Percentiles rank a stretch among this genome's conserved stretches.
Conservation (phyloP, 2,329 filamentous ascomycete species). For the Ceratocystis variospora region DNA sequence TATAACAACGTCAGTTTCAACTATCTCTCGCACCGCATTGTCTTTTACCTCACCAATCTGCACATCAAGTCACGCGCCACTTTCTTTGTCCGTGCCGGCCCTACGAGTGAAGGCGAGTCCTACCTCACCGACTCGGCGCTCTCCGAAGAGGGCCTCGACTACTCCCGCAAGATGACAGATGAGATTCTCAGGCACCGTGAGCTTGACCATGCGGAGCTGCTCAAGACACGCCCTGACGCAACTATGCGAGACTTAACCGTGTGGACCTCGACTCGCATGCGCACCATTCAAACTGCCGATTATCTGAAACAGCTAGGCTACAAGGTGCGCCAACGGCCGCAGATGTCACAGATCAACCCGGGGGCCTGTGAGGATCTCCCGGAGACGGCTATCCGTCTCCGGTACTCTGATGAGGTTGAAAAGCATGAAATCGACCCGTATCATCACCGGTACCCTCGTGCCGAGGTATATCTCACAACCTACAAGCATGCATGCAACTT, state of each 20-base stretch:
- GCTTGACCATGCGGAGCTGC: conserved; percentile 57
- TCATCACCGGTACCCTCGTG: conserved; percentile 87
- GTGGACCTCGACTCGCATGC: conserved; percentile 85
- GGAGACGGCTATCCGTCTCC: conserved; percentile 61
- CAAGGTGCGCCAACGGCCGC: conserved; percentile 77
- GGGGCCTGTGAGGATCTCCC: conserved; percentile 92
- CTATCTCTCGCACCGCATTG: conserved; percentile 90
- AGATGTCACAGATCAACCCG: conserved; percentile 95
- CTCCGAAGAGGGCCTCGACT: conserved; percentile 64
- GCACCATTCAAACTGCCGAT: conserved; percentile 81
- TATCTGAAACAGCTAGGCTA: conserved; percentile 67
- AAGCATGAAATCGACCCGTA: conserved; percentile 94
- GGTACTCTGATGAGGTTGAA: conserved; percentile 79
- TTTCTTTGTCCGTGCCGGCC: conserved; percentile 81
- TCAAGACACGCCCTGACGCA: conserved; percentile 50
- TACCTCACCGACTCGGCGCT: conserved; percentile 85
- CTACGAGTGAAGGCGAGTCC: conserved; percentile 73
- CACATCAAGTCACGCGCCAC: conserved; percentile 93
- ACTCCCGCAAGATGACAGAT: conserved; percentile 75
- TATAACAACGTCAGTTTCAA: conserved; percentile 97
- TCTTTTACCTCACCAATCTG: conserved; percentile 94
- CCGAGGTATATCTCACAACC: conserved; percentile 49
- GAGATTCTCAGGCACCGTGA: conserved; percentile 71
- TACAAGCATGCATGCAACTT: too few relatives aligned
- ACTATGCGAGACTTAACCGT: conserved; percentile 70